Percentiles rank a stretch among this genome's conserved stretches.
Evolutionary conservation across 352 stramenopile species (phyloP).

Genomic region (Phytopythium cucurbitacearum): DNA sequence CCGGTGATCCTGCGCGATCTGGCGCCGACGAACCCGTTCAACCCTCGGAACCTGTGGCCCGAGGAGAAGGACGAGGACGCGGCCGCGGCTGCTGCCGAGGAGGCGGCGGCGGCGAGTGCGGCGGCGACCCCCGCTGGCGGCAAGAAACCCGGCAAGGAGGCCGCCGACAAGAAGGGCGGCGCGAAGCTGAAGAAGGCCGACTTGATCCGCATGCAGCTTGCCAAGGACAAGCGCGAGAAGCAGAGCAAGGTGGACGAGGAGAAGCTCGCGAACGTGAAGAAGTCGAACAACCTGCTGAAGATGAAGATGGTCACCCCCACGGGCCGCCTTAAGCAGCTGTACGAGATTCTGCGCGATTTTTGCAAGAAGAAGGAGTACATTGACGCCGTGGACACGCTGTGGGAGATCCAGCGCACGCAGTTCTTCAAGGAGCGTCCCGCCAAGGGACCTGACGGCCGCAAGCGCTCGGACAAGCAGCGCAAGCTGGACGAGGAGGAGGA

Average conservation of each 20-base stretch:
- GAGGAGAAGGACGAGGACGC: slow-evolving; percentile 62
- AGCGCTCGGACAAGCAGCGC: slow-evolving; percentile 64
- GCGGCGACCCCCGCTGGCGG: neutral
- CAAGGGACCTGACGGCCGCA: slow-evolving; percentile 33
- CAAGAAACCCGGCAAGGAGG: slow-evolving; percentile 26
- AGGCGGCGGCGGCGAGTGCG: slow-evolving; percentile 6
- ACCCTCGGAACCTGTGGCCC: slow-evolving; percentile 82
- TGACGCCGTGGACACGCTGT: slow-evolving; percentile 82
- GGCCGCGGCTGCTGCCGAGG: neutral
- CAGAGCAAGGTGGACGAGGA: slow-evolving; percentile 86
- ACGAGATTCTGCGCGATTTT: slow-evolving; percentile 80
- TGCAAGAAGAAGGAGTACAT: slow-evolving; percentile 85
- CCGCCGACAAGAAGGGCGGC: slow-evolving; percentile 23
- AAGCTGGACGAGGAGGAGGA: slow-evolving; percentile 79
- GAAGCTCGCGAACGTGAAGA: slow-evolving; percentile 86
- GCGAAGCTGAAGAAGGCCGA: slow-evolving; percentile 84
- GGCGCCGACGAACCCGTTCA: slow-evolving; percentile 83
- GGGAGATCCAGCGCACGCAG: slow-evolving; percentile 82
- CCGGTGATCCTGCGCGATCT: slow-evolving; percentile 84
- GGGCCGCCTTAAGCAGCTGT: slow-evolving; percentile 76
- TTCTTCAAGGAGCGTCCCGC: slow-evolving; percentile 39
- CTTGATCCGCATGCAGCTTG: slow-evolving; percentile 81
- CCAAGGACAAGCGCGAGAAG: slow-evolving; percentile 86
- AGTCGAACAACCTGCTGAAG: slow-evolving; percentile 66
- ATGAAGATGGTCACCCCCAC: slow-evolving; percentile 88